phyloP scores from a whole-genome alignment of 106 monocot species.

The Alisma plantagoaquatica region DNA sequence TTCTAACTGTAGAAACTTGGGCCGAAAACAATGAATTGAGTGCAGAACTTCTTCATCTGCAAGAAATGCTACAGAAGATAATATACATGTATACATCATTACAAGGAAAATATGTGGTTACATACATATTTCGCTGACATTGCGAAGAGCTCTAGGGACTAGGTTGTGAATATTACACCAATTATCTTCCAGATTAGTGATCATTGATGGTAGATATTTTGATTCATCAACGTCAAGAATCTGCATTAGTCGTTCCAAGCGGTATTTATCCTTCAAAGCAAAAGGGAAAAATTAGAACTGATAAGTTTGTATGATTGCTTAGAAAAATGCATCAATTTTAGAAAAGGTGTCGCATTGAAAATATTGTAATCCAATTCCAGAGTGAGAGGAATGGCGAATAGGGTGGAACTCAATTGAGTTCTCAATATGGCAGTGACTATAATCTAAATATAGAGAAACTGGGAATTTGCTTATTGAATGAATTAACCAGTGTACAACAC shows the following conservation, averaged over 20 bases:
- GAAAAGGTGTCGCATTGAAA: neutral
- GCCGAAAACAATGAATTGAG: conserved; percentile 48
- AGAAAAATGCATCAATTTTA: neutral
- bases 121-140: conserved; percentile 72
- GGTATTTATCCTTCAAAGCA: conserved; percentile 48
- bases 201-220: conserved; percentile 8
- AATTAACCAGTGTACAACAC: too few species aligned
- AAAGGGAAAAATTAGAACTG: too few species aligned
- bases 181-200: conserved; percentile 54
- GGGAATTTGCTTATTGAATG: too few species aligned
- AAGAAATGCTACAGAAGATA: conserved; percentile 4
- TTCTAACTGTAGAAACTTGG: conserved; percentile 26
- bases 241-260: conserved; percentile 44
- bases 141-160: conserved; percentile 38
- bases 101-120: neutral
- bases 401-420: too few species aligned
- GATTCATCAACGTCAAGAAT: conserved; percentile 23
- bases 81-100: neutral
- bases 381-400: too few species aligned
- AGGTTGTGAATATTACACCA: conserved; percentile 73
- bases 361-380: too few species aligned
- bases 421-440: too few species aligned
- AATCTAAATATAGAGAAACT: neutral
- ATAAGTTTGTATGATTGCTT: too few species aligned
- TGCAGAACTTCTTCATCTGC: conserved; percentile 58